Percentiles rank a stretch among this genome's conserved stretches.
Evolutionary conservation across 2,329 filamentous ascomycete species (phyloP).

Genomic region (Colletotrichum camelliae): DNA sequence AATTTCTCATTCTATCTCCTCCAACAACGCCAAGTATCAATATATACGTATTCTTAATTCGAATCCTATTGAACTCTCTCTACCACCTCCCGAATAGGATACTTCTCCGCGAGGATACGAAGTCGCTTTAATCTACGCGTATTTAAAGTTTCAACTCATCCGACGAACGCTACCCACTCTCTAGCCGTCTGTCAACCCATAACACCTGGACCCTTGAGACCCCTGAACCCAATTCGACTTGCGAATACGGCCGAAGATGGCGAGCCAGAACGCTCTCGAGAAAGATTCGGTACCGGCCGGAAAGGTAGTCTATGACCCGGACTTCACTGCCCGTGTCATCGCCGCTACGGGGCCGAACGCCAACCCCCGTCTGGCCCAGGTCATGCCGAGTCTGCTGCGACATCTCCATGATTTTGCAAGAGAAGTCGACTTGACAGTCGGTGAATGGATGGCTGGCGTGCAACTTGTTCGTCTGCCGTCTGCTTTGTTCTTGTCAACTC

Average conservation of each 20-base stretch:
- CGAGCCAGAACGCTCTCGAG: neutral
- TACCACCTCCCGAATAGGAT: neutral
- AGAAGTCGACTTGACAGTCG: constrained; percentile 69
- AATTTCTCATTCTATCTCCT: neutral
- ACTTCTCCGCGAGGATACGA: neutral
- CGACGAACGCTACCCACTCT: neutral
- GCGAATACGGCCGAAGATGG: neutral
- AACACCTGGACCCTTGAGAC: neutral
- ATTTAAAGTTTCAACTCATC: neutral
- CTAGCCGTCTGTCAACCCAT: neutral
- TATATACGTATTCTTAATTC: neutral
- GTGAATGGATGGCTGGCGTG: constrained; percentile 70
- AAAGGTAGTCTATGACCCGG: constrained; percentile 29
- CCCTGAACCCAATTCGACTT: neutral
- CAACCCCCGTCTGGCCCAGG: constrained; percentile 60
- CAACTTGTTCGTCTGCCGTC: constrained; percentile 49
- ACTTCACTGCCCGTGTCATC: constrained; percentile 68
- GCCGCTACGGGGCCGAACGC: constrained; percentile 68
- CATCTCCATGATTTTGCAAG: constrained; percentile 73
- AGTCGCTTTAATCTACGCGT: neutral
- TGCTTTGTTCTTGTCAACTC: neutral
- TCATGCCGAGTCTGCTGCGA: constrained; percentile 63
- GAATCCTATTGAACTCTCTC: neutral
- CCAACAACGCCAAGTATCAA: neutral
- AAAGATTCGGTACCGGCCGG: neutral